Evolutionary conservation across 805 yeast species (phyloP), one percentile per base, ranked within the genome.

Genomic region (Isabelozyma rhagii): DNA sequence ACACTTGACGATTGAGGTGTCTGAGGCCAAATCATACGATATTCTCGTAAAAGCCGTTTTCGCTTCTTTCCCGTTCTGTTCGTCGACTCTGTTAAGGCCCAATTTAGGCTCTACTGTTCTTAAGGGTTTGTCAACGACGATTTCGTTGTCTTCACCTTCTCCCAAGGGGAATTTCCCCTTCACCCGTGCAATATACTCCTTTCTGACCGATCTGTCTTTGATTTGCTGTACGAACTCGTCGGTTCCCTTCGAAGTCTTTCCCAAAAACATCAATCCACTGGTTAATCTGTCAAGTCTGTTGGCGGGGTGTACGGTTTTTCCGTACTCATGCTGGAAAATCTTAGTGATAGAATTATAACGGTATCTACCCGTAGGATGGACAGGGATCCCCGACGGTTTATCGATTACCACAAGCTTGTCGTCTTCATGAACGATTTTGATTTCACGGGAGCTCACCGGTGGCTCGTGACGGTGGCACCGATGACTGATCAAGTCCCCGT

Each of bases 341-440:
- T 84, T 85, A 9, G 96, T 88, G 17, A 89, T 79, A 0, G 96
- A 82, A 63, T 85, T 81, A 67, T 82, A 82, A 62, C 94, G 62
- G 74, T 84, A 83, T 54, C 92, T 70, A 0, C 98, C 99, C 0
- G 97, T 87, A 3, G 99, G 98, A 64, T 94, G 99, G 0, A 89
- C 96, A 0, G 99, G 97, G 2, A 94, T 78, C 0, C 99, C 97
- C 4, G 94, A 80, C 0, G 99, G 99, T 56, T 94, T 94, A 64
- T 93, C 96, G 18, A 94, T 85, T 3, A 88, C 96, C 5, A 94
- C 74, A 18, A 90, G 63, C 45, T 87, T 80, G 7, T 85, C 90
- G 63, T 89, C 85, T 59, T 91, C 89, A 61, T 76, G 78, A 0
- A 92, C 87, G 21, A 89, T 81, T 48, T 79, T 77, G 45, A 90